phyloP scores from a whole-genome alignment of 495 filamentous ascomycete species.

The Clohesyomyces aquaticus region DNA sequence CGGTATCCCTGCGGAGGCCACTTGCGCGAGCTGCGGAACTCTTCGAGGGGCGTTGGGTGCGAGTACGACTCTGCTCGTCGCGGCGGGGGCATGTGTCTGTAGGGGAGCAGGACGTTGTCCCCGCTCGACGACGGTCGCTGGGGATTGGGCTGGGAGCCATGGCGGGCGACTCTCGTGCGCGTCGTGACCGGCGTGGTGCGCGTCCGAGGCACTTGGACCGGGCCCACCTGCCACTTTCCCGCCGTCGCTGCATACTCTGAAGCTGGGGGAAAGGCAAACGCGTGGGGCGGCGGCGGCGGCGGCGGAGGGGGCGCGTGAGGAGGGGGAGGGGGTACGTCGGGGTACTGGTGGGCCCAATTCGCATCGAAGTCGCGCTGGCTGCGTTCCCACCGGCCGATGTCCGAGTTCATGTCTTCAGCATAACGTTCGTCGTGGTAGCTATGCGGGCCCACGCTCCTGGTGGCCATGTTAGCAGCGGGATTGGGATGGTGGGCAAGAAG shows the following conservation, averaged over 20 bases:
- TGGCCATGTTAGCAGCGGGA: conserved; percentile 33
- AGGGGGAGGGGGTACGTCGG: conserved; percentile 12
- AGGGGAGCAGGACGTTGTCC: conserved; percentile 25
- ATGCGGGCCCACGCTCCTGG: conserved; percentile 16
- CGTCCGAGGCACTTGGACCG: conserved; percentile 17
- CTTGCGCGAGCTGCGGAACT: conserved; percentile 35
- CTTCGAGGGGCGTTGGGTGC: conserved; percentile 34
- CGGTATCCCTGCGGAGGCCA: conserved; percentile 44
- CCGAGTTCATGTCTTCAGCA: conserved; percentile 41
- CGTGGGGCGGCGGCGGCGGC: no score
- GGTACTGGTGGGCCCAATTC: conserved; percentile 27
- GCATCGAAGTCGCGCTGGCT: conserved; percentile 29
- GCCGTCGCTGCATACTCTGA: not conserved
- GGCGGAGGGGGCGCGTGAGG: no score
- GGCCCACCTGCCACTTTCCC: conserved; percentile 1
- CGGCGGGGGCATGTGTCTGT: conserved; percentile 24
- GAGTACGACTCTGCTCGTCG: conserved; percentile 37
- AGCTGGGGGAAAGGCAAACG: not conserved
- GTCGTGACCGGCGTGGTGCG: conserved; percentile 37
- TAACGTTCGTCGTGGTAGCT: conserved; percentile 31
- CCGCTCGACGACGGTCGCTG: conserved; percentile 36
- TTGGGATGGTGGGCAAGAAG: not conserved
- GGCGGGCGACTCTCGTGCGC: conserved; percentile 32
- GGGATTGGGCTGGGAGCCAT: conserved; percentile 26
- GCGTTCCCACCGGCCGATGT: conserved; percentile 37